Conservation (phyloP, 345 rosid genomes). For the Hibiscus syriacus region DNA sequence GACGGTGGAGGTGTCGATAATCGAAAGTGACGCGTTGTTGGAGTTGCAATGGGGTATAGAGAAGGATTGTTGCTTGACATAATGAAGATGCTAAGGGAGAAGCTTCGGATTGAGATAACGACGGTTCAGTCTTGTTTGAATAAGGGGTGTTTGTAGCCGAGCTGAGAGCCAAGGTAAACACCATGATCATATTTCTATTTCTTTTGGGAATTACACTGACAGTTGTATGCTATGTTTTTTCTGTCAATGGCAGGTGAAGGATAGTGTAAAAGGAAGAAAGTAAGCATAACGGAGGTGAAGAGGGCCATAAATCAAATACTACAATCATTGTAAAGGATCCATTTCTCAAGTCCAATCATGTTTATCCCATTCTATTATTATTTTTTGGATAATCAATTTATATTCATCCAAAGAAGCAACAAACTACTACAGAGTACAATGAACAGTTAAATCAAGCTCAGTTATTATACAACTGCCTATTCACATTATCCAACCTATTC, state of each 20-base stretch:
- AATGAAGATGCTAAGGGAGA: slow-evolving; percentile 64
- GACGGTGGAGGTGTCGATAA: slow-evolving; percentile 79
- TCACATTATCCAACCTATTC: too few relatives aligned
- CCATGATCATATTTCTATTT: background rate
- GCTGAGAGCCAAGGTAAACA: slow-evolving; percentile 74
- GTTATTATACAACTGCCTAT: too few relatives aligned
- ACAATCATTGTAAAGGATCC: slow-evolving; percentile 23
- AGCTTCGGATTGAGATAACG: slow-evolving; percentile 56
- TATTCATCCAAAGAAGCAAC: too few relatives aligned
- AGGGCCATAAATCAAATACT: slow-evolving; percentile 62
- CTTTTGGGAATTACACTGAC: background rate
- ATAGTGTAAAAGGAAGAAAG: slow-evolving; percentile 52
- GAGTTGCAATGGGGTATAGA: slow-evolving; percentile 70
- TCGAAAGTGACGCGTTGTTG: slow-evolving; percentile 75
- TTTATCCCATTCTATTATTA: too few relatives aligned
- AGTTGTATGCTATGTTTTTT: background rate
- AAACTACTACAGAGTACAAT: too few relatives aligned
- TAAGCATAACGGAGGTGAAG: slow-evolving; percentile 85
- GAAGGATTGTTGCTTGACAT: slow-evolving; percentile 81
- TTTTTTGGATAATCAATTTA: too few relatives aligned
- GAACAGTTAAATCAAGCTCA: too few relatives aligned
- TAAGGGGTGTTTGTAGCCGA: slow-evolving; percentile 58
- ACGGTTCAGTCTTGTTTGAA: slow-evolving; percentile 56
- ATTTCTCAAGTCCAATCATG: too few relatives aligned
- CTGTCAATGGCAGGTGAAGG: slow-evolving; percentile 45